Percentiles rank a stretch among this genome's conserved stretches.
phyloP scores from a whole-genome alignment of 345 rosid genomes.

The Salix exigua region DNA sequence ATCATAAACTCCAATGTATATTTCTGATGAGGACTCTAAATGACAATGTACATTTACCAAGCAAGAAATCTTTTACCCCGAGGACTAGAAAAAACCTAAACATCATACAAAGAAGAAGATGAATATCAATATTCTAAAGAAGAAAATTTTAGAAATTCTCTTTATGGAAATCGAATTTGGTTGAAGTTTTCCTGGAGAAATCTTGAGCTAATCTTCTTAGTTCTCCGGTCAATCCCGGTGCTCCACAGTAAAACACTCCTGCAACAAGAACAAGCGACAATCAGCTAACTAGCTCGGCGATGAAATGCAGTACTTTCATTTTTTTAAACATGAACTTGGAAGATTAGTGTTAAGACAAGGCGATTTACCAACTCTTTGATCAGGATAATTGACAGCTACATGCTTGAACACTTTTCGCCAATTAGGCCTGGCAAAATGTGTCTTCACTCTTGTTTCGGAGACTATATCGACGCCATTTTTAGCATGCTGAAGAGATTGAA shows the following conservation, averaged over 20 bases:
- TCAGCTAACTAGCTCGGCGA: background rate
- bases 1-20: too few species aligned
- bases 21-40: too few species aligned
- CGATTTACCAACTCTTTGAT: slow-evolving; percentile 60
- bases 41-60: background rate
- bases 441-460: slow-evolving; percentile 56
- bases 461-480: slow-evolving; percentile 67
- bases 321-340: background rate
- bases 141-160: slow-evolving; percentile 53
- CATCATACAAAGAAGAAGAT: background rate
- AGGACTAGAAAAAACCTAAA: background rate
- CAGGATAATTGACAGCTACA: slow-evolving; percentile 52
- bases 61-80: background rate
- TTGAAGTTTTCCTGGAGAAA: slow-evolving; percentile 67
- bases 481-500: slow-evolving; percentile 69
- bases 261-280: slow-evolving; percentile 2
- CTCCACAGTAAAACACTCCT: slow-evolving; percentile 78
- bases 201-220: slow-evolving; percentile 55
- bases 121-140: background rate
- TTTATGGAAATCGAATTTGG: slow-evolving; percentile 78
- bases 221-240: slow-evolving; percentile 53
- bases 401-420: slow-evolving; percentile 71
- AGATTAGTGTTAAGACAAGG: background rate
- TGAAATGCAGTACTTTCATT: background rate
- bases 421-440: slow-evolving; percentile 66